phyloP scores from a whole-genome alignment of 139 green algal species.

The Deuterostichococcus epilithicus region DNA sequence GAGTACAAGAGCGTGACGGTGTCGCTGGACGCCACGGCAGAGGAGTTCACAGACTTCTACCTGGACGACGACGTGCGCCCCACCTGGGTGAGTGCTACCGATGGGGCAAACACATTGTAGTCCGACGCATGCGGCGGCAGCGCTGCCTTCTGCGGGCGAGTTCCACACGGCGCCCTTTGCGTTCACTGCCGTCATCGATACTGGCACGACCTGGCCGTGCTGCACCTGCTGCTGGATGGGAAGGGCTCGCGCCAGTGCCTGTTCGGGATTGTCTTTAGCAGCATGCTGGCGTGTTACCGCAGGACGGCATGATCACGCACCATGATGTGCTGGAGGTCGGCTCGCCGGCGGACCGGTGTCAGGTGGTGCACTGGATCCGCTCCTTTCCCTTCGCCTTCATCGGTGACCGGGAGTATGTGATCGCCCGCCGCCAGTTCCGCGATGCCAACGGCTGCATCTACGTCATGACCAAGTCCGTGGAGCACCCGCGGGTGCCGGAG shows the following conservation, averaged over 20 bases:
- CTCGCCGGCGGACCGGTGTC: constrained; percentile 36
- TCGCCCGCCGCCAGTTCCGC: constrained; percentile 62
- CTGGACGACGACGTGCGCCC: constrained; percentile 69
- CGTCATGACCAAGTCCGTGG: constrained; percentile 41
- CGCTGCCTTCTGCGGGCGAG: too few species aligned
- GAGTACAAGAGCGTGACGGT: constrained; percentile 87
- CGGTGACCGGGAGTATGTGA: constrained; percentile 78
- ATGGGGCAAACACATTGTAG: constrained; percentile 5
- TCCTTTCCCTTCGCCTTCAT: constrained; percentile 90
- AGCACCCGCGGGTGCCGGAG: constrained; percentile 35
- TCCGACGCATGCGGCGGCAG: not conserved
- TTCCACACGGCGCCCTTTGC: too few species aligned
- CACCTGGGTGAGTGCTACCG: constrained; percentile 56
- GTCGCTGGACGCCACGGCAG: constrained; percentile 55
- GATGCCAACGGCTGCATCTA: constrained; percentile 55
- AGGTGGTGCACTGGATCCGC: constrained; percentile 85
- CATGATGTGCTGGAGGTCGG: constrained; percentile 52
- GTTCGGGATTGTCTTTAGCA: not conserved
- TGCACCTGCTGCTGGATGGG: too few species aligned
- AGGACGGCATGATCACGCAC: constrained; percentile 76
- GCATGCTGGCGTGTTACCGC: not conserved
- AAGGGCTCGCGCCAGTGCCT: not conserved
- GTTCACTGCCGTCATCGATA: too few species aligned
- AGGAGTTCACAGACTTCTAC: constrained; percentile 88
- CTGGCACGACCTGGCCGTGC: too few species aligned